These are phyloP conservation scores for Calocera cornea DNA, from an alignment of 768 basidiomycete genomes.

Conservation along the genomic window DNA sequence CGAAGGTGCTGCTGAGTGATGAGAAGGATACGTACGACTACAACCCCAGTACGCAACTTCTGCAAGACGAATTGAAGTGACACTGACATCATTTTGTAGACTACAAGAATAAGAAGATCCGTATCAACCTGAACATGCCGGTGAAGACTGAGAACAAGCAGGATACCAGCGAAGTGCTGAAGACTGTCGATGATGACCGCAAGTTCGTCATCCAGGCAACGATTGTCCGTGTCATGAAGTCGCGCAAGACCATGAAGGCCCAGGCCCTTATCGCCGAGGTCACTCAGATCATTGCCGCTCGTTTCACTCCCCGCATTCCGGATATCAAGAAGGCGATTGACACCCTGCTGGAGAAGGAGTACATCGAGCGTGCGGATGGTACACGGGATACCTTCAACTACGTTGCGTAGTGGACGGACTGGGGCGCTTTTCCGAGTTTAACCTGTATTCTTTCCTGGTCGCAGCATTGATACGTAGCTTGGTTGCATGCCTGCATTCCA, in stretches of 20 bases:
- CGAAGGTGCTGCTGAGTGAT: slow-evolving; percentile 26
- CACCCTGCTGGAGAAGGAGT: slow-evolving; percentile 87
- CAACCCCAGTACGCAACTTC: slow-evolving; percentile 24
- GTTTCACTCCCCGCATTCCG: neutral
- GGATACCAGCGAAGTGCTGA: slow-evolving; percentile 77
- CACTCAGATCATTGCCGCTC: slow-evolving; percentile 17
- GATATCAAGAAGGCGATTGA: slow-evolving; percentile 48
- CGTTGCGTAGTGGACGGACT: slow-evolving; percentile 36
- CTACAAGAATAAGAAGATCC: slow-evolving; percentile 89
- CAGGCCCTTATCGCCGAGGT: slow-evolving; percentile 26
- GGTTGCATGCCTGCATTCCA: neutral
- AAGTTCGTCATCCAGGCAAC: slow-evolving; percentile 94
- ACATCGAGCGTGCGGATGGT: slow-evolving; percentile 86
- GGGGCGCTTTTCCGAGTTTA: neutral
- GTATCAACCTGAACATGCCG: slow-evolving; percentile 79
- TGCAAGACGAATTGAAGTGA: neutral
- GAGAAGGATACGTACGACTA: slow-evolving; percentile 26
- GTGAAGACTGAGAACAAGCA: slow-evolving; percentile 92
- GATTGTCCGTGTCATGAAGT: slow-evolving; percentile 53
- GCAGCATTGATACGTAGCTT: neutral
- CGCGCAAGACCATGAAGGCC: slow-evolving; percentile 27
- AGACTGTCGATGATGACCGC: slow-evolving; percentile 91
- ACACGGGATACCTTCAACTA: slow-evolving; percentile 81
- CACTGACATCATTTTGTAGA: slow-evolving; percentile 28
- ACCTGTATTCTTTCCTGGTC: neutral